Percentiles rank a stretch among this genome's conserved stretches.
phyloP scores from a whole-genome alignment of 192 early-diverging fungal genomes.

The Backusella tarrabulga region DNA sequence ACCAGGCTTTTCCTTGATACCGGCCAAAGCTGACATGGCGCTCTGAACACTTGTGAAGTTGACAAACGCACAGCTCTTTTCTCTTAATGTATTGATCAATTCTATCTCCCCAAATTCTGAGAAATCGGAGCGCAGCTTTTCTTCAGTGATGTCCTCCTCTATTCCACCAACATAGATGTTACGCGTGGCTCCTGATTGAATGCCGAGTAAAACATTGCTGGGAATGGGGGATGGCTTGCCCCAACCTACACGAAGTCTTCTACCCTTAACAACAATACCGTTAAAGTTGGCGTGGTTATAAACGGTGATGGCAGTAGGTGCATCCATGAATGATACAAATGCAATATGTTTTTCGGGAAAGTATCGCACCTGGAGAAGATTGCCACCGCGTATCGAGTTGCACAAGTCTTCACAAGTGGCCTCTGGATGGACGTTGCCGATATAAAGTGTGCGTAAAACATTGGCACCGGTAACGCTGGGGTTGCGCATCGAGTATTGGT shows the following conservation, averaged over 20 bases:
- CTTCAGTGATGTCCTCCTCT: slow-evolving; percentile 58
- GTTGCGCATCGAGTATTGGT: slow-evolving; percentile 1
- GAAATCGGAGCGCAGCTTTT: slow-evolving; percentile 74
- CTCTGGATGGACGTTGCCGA: slow-evolving; percentile 76
- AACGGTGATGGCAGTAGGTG: slow-evolving; percentile 61
- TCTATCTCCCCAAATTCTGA: slow-evolving; percentile 81
- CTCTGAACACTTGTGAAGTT: slow-evolving; percentile 74
- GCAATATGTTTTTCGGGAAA: slow-evolving; percentile 75
- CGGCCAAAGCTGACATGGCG: slow-evolving; percentile 74
- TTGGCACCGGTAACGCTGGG: not conserved
- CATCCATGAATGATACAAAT: slow-evolving; percentile 85
- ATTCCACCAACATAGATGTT: slow-evolving; percentile 79
- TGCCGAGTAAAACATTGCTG: slow-evolving; percentile 46
- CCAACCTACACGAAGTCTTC: slow-evolving; percentile 78
- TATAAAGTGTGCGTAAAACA: slow-evolving; percentile 65
- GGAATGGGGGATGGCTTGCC: slow-evolving; percentile 62
- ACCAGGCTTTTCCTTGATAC: slow-evolving; percentile 53
- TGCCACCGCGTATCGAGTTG: slow-evolving; percentile 82
- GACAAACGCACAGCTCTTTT: slow-evolving; percentile 85
- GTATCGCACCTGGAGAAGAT: slow-evolving; percentile 74
- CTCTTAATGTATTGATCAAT: slow-evolving; percentile 73
- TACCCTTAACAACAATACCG: slow-evolving; percentile 65
- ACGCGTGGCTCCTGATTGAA: slow-evolving; percentile 63
- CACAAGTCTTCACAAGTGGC: slow-evolving; percentile 77
- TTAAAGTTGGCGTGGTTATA: slow-evolving; percentile 53